phyloP scores from a whole-genome alignment of 2,329 filamentous ascomycete species.

The Fusarium sp. region DNA sequence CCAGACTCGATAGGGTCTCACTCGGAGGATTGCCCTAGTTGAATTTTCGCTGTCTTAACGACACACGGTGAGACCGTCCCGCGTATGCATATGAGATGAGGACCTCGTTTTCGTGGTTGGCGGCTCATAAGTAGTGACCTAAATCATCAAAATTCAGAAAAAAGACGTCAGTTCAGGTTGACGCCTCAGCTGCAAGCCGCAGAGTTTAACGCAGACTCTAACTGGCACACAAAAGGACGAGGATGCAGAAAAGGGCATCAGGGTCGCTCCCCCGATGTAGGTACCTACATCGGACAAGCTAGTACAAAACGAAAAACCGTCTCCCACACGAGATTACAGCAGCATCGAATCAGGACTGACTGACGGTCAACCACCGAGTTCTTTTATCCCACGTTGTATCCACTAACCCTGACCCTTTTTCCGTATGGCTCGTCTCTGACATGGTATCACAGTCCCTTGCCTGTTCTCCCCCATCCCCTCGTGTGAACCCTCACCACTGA shows the following conservation, averaged over 20 bases:
- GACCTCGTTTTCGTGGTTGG: neutral
- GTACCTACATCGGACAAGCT: neutral
- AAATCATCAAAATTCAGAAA: neutral
- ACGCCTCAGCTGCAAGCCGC: neutral
- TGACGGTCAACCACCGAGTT: neutral
- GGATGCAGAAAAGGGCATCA: neutral
- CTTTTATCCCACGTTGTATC: conserved; percentile 3
- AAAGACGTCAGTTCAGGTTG: neutral
- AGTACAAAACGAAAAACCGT: neutral
- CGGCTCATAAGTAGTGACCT: neutral
- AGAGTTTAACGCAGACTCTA: neutral
- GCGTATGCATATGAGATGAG: too few relatives aligned
- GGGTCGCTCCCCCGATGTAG: neutral
- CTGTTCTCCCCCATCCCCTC: neutral
- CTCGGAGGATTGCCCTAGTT: neutral
- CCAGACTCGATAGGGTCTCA: neutral
- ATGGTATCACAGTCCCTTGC: neutral
- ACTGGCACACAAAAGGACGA: neutral
- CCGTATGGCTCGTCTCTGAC: neutral
- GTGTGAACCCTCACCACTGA: conserved; percentile 1
- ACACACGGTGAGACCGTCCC: neutral
- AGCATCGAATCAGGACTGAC: neutral
- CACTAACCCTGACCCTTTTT: neutral
- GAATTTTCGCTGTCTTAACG: neutral
- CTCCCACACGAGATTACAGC: neutral